These are phyloP conservation scores for Neurospora sp. DNA, from an alignment of 495 filamentous ascomycete genomes.

Conservation along the genomic window DNA sequence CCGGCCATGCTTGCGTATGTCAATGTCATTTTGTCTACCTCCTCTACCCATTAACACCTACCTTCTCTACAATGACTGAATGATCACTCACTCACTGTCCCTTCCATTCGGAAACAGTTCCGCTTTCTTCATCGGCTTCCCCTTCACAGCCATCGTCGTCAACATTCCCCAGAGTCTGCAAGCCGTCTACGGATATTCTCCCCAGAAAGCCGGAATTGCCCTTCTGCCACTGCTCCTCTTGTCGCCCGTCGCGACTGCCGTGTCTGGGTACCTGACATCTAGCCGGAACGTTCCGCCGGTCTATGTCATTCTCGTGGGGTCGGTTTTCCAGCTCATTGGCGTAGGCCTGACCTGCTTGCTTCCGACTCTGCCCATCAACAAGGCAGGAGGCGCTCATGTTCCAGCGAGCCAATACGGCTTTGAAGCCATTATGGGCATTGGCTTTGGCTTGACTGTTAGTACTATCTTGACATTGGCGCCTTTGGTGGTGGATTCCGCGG, in stretches of 20 bases:
- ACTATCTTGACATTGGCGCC: constrained; percentile 28
- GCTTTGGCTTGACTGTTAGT: constrained; percentile 30
- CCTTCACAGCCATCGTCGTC: constrained; percentile 19
- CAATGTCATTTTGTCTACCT: not conserved
- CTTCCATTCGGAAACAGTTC: not conserved
- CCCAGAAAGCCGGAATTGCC: constrained; percentile 15
- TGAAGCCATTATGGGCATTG: constrained; percentile 36
- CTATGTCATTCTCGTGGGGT: constrained; percentile 34
- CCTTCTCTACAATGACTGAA: not conserved
- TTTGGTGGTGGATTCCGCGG: constrained; percentile 30
- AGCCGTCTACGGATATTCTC: constrained; percentile 13
- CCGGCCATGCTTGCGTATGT: constrained; percentile 1
- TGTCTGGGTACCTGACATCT: constrained; percentile 21
- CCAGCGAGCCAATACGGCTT: constrained; percentile 29
- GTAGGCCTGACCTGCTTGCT: constrained; percentile 35
- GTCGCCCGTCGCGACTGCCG: constrained; percentile 27
- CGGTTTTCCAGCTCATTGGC: constrained; percentile 33
- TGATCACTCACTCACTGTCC: not conserved
- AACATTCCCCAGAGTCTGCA: constrained; percentile 22
- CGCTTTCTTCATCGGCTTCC: constrained; percentile 18
- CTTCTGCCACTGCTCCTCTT: constrained; percentile 34
- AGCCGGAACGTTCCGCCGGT: constrained; percentile 31
- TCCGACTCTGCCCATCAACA: not conserved
- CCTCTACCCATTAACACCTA: not conserved
- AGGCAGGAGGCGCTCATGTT: constrained; percentile 14